Evolutionary conservation across 345 rosid species (phyloP), one percentile per base, ranked within the genome.

Genomic region (Mallotus nudiflorus): DNA sequence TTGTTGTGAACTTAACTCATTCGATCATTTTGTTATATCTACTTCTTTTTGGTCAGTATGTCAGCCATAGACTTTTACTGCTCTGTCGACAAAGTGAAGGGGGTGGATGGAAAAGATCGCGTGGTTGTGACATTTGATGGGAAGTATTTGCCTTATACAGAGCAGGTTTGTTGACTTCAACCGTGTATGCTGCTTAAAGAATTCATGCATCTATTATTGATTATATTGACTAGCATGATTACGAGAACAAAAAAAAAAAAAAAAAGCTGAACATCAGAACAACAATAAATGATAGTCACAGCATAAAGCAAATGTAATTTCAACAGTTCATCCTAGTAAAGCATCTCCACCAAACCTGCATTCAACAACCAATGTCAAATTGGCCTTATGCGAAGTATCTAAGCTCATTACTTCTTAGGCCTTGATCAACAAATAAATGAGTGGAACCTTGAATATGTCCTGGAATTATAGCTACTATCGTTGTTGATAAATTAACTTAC

Each of bases 31-130:
- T 37, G 33, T 46, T n/a, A 55, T 70, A 15, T 62, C 22, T 46
- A 13, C 27, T 65, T 19, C 5, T 19, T 5, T 67, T 59, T 73
- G 52, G 63, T 62, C 78, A 93, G 97, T 53, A 93, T 89, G 98
- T 93, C 97, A 4, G 96, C 97, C 5, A 88, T 93, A 87, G 98
- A 93, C 67, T 93, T 89, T 81, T 87, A 87, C 82, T 91, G 97
- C 85, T 91, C 98, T 0, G 98, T 93, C 13, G 96, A 93, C 85
- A 91, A 91, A 82, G 81, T 87, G 63, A 85, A 84, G 81, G 94
- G 91, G 4, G 88, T 84, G 49, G 96, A 93, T 70, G 98, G 98
- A 57, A 88, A 93, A 48, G 88, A 89, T 45, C 96, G 96, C 0
- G 96, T 78, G 4, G 89, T 91, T 3, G 67, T 93, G 67, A 91